Evolutionary conservation across 2,329 filamentous ascomycete species (phyloP), one percentile per base, ranked within the genome.

Genomic region (Arthrinium phaeospermum): DNA sequence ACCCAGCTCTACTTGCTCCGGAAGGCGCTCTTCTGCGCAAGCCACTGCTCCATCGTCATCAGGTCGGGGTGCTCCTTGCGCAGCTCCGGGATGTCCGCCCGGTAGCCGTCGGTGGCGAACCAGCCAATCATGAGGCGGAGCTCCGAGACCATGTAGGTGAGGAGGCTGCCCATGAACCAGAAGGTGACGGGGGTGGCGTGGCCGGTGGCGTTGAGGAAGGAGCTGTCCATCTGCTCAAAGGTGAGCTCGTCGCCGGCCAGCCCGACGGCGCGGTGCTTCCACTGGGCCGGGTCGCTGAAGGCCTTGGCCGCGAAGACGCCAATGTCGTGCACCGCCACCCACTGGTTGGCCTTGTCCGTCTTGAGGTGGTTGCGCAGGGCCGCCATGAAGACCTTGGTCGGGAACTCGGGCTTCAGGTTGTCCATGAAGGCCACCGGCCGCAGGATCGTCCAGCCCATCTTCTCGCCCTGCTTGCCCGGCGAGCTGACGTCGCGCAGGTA

Each of bases 371-470:
- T 82, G 8, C 74, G 77, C 70, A 82, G 67, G 6, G 79, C 80
- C 1, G 82, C 76, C 71, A 82, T 27, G 76, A 84, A 83, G n/a
- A 84, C 77, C 69, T 80, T 80, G 69, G 79, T 82, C 6, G 76
- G 71, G 70, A 83, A 78, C 4, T 78, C 80, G 5, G 81, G 80
- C 1, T 73, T 75, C 16, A 84, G 75, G 80, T 88, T 88, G 10
- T 92, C 90, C 83, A 91, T 89, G 81, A 92, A 92, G 1, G 87
- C 88, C 0, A 88, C 86, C 0, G 91, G 91, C 4, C 90, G 86
- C 3, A 92, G 81, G 51, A 92, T 87, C 0, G 89, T 91, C 86
- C 88, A 92, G 8, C 81, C 81, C 89, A 91, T 90, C 0, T 76
- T 68, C 19, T 72, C 79, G 24, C 76, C 76, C 14, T 73, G 49